Base-by-base conservation (phyloP, 192 early-diverging fungal genomes). In the Mortierella hygrophila region DNA sequence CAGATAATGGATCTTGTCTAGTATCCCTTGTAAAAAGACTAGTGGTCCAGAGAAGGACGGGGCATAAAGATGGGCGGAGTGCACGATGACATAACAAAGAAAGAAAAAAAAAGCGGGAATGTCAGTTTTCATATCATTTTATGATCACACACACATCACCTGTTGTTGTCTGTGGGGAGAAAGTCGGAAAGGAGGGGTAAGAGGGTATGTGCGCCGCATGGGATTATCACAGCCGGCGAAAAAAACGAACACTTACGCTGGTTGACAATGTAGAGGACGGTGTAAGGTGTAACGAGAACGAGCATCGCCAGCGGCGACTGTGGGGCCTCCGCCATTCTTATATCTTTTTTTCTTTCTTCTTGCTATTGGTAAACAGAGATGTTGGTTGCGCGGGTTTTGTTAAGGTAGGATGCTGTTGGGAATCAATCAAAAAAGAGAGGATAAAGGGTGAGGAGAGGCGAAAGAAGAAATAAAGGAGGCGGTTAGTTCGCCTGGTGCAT, bases 291-390 rank as follows among this genome's bases (percentile, higher is more conserved):
- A 42, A 79, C 74, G 41, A 85, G 74, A 68, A 85, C 82, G 20
- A 85, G 77, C 82, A 85, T 85, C 41, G 82, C 82, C 74, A 85
- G 46, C 21, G 82, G 82, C 49, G 82, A 85, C 23, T 85, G 82
- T 21, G 77, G 79, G 29, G 72, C 75, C n/a, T 85, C 74, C 20
- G 55, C 78, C 82, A 85, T 85, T 38, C 40, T 75, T 60, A 42
- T 68, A 26, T 29, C 18, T 35, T 69, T 57, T 29, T 10, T 13
- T 40, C 29, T n/a, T 65, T 26, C 60, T 32, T 71, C 10, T 38
- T 72, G 23, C 55, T 47, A 4, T 35, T 16, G 44, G 6, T 10
- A 1, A 15, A 42, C 29, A 32, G 15, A 32, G 26, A 11, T n/a
- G 40, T n/a, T 47, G 5, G 23, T 18, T 29, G 26, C 70, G 20